These are phyloP conservation scores for Sporisorium iseilematis-ciliati DNA, from an alignment of 1,284 basidiomycete species.

Conservation along the genomic window DNA sequence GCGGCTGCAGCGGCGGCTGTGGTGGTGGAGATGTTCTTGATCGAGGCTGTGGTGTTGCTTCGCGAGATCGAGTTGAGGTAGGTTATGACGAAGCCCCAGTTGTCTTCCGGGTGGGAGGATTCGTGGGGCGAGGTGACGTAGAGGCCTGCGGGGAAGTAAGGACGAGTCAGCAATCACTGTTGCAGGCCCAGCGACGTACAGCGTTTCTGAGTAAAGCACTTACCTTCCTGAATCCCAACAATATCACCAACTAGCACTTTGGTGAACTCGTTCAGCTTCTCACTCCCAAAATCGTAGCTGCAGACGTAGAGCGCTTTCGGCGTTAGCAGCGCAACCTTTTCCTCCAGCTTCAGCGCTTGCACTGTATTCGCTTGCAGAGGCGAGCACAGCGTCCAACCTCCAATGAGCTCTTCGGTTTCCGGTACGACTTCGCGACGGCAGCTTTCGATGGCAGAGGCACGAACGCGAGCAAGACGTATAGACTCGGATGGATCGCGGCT, in stretches of 20 bases:
- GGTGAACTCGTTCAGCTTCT: constrained; percentile 66
- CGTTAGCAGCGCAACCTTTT: constrained; percentile 87
- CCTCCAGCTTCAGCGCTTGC: constrained; percentile 75
- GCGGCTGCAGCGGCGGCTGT: constrained; percentile 8
- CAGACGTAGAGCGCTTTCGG: constrained; percentile 77
- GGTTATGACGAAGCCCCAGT: constrained; percentile 61
- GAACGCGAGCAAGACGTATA: constrained; percentile 85
- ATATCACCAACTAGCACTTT: constrained; percentile 88
- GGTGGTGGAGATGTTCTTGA: constrained; percentile 50
- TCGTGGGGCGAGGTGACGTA: constrained; percentile 60
- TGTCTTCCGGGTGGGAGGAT: constrained; percentile 59
- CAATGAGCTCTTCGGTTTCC: constrained; percentile 83
- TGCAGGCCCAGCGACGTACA: too few species aligned
- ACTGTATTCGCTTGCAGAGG: constrained; percentile 83
- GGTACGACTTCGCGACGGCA: constrained; percentile 36
- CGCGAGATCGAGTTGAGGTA: constrained; percentile 47
- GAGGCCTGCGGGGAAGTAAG: constrained; percentile 23
- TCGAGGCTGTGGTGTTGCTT: constrained; percentile 51
- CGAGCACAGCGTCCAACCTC: constrained; percentile 91
- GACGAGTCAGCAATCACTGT: not conserved
- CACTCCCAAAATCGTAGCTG: constrained; percentile 78
- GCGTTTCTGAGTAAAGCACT: not conserved
- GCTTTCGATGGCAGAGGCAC: constrained; percentile 70
- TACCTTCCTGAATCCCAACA: constrained; percentile 83
- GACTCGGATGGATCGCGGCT: constrained; percentile 90